phyloP scores from a whole-genome alignment of 1,139 yeast species.

The Fermentozyma sake region DNA sequence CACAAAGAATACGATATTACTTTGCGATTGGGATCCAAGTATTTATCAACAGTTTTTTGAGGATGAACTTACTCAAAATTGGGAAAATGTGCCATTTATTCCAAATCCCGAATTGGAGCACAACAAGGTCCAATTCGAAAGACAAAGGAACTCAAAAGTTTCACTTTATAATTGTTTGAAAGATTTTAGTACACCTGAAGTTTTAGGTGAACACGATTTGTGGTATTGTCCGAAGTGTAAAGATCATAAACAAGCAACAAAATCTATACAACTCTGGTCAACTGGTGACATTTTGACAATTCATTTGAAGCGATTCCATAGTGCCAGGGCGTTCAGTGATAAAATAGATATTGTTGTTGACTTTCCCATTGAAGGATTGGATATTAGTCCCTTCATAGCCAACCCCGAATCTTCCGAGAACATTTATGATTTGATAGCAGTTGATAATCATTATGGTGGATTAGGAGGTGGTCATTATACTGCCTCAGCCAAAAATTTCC shows the following conservation, averaged over 20 bases:
- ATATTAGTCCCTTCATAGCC: slow-evolving; percentile 56
- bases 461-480: slow-evolving; percentile 98
- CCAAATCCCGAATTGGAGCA: slow-evolving; percentile 52
- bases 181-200: slow-evolving; percentile 76
- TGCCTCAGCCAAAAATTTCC: slow-evolving; percentile 76
- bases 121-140: slow-evolving; percentile 34
- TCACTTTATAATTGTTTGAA: slow-evolving; percentile 72
- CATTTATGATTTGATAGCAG: slow-evolving; percentile 83
- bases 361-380: slow-evolving; percentile 83
- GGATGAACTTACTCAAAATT: slow-evolving; percentile 42
- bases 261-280: slow-evolving; percentile 86
- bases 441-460: slow-evolving; percentile 94
- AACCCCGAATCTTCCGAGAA: slow-evolving; percentile 25
- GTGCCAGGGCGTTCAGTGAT: slow-evolving; percentile 80
- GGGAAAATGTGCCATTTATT: slow-evolving; percentile 49
- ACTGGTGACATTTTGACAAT: slow-evolving; percentile 87
- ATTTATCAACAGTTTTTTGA: slow-evolving; percentile 48
- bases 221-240: slow-evolving; percentile 94
- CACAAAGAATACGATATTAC: slow-evolving; percentile 44
- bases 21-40: slow-evolving; percentile 67
- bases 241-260: slow-evolving; percentile 87
- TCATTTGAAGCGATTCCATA: slow-evolving; percentile 87
- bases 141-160: slow-evolving; percentile 45
- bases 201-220: slow-evolving; percentile 81
- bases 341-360: slow-evolving; percentile 82